Percentiles rank a stretch among this genome's conserved stretches.
Evolutionary conservation across 129 eudicot species (phyloP).

Genomic region (Flaveria robusta): DNA sequence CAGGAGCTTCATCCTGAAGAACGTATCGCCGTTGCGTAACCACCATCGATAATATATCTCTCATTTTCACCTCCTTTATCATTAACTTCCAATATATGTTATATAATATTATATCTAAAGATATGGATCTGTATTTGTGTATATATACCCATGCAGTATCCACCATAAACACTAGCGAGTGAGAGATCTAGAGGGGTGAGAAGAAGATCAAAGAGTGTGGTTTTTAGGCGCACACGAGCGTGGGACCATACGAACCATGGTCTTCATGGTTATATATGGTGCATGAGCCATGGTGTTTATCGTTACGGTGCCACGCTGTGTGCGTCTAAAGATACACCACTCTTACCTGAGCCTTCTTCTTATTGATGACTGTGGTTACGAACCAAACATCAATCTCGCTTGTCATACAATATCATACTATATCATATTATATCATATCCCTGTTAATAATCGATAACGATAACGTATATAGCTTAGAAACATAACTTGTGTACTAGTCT

Average conservation of each 20-base stretch:
- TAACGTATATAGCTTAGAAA: too few relatives aligned
- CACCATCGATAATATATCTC: not conserved
- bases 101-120: not conserved
- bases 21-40: not conserved
- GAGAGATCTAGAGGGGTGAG: not conserved
- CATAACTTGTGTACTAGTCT: too few relatives aligned
- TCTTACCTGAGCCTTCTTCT: slow-evolving; percentile 2
- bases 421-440: too few relatives aligned
- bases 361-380: not conserved
- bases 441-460: not conserved
- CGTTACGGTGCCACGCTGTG: slow-evolving; percentile 28
- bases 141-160: not conserved
- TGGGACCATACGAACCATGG: slow-evolving; percentile 25
- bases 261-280: slow-evolving; percentile 15
- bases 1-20: slow-evolving; percentile 24
- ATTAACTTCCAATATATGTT: not conserved
- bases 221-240: slow-evolving; percentile 35
- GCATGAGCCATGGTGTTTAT: not conserved
- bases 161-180: too few relatives aligned
- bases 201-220: slow-evolving; percentile 26
- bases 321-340: slow-evolving; percentile 38
- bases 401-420: too few relatives aligned
- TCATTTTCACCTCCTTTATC: not conserved
- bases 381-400: not conserved
- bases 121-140: not conserved